These are phyloP conservation scores for Candida ortonii DNA, from an alignment of 805 yeast species.

Conservation along the genomic window DNA sequence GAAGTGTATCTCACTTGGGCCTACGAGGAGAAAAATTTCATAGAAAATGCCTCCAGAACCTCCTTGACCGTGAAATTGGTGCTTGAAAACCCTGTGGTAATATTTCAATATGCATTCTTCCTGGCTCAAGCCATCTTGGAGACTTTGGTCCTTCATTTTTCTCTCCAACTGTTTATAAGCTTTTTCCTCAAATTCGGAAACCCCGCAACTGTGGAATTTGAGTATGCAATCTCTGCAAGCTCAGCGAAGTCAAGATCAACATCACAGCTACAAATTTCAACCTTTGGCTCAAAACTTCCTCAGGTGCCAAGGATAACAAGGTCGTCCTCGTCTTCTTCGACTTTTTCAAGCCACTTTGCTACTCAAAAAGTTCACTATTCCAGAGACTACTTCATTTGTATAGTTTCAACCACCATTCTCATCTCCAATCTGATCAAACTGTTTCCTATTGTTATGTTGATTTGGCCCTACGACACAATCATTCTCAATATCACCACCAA, in stretches of 20 bases:
- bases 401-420: constrained; percentile 64
- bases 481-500: constrained; percentile 40
- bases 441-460: constrained; percentile 87
- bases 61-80: constrained; percentile 29
- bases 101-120: constrained; percentile 56
- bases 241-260: constrained; percentile 4
- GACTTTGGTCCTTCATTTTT: constrained; percentile 16
- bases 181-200: constrained; percentile 32
- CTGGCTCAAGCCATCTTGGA: constrained; percentile 47
- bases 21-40: constrained; percentile 62
- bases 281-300: background rate
- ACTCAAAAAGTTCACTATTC: constrained; percentile 34
- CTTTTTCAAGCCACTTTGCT: constrained; percentile 8
- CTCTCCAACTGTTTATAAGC: constrained; percentile 35
- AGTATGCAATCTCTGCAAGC: constrained; percentile 8
- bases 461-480: constrained; percentile 94
- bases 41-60: constrained; percentile 20
- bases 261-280: no score
- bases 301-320: constrained; percentile 1
- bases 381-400: constrained; percentile 29
- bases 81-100: constrained; percentile 36
- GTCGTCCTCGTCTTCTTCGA: constrained; percentile 9
- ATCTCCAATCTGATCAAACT: constrained; percentile 77
- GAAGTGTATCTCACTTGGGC: constrained; percentile 95
- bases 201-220: constrained; percentile 21